Evolutionary conservation across 2,329 filamentous ascomycete genomes (phyloP).

Genomic region (Keithomyces neogunnii): DNA sequence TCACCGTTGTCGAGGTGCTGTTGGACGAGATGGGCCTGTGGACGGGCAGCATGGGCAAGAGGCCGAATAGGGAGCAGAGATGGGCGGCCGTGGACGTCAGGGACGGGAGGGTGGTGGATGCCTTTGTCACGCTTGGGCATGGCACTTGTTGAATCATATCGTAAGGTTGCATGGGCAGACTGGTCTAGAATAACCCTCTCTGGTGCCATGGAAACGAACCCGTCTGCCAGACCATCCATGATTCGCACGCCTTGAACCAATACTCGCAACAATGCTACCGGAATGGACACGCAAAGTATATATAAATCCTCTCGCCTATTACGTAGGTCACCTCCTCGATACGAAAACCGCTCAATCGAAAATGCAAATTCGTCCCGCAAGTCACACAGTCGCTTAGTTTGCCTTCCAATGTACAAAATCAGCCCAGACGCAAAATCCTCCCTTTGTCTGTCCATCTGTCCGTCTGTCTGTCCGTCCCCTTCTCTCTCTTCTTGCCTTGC

Average conservation of each 20-base stretch:
- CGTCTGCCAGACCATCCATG: neutral
- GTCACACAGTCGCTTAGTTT: slow-evolving; percentile 6
- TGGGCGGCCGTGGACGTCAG: slow-evolving; percentile 42
- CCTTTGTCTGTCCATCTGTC: too few species aligned
- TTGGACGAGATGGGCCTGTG: slow-evolving; percentile 41
- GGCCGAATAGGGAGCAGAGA: slow-evolving; percentile 38
- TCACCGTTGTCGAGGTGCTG: slow-evolving; percentile 42
- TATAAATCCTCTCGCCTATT: neutral
- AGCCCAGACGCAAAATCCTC: neutral
- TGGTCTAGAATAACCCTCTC: too few species aligned
- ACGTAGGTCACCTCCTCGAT: neutral
- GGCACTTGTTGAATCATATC: neutral
- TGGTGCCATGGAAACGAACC: too few species aligned
- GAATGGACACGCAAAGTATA: neutral
- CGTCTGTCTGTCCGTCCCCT: neutral
- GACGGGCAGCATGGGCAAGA: slow-evolving; percentile 23
- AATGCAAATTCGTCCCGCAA: slow-evolving; percentile 5
- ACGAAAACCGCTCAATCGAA: slow-evolving; percentile 2
- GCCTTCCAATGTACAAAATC: slow-evolving; percentile 3
- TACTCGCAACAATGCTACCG: neutral
- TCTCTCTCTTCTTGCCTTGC: neutral
- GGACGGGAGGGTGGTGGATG: slow-evolving; percentile 29
- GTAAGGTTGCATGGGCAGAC: too few species aligned
- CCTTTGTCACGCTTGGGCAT: slow-evolving; percentile 18
- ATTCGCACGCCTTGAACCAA: neutral